A percentile compares a stretch with the other conserved stretches of the same genome.
Conservation (phyloP, 768 basidiomycete genomes). For the Agrocybe chaxingu region DNA sequence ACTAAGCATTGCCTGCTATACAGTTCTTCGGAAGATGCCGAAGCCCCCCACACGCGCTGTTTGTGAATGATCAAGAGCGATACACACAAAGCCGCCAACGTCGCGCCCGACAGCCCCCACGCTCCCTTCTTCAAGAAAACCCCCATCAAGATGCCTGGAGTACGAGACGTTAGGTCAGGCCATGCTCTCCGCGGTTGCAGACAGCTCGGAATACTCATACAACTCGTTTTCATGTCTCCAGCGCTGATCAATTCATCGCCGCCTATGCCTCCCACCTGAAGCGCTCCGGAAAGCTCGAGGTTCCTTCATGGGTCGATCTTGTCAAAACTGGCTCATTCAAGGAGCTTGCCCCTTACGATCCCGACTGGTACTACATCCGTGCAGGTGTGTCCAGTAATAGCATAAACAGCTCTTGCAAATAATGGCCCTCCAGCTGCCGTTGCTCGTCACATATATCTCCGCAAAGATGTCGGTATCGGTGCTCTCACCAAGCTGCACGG, state of each 20-base stretch:
- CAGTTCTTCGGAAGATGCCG: conserved; percentile 39
- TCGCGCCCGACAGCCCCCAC: conserved; percentile 43
- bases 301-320: conserved; percentile 96
- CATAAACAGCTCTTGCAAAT: not conserved
- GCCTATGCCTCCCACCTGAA: conserved; percentile 97
- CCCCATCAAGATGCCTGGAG: conserved; percentile 68
- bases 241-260: conserved; percentile 90
- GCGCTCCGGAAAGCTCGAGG: conserved; percentile 98
- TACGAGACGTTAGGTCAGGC: conserved; percentile 74
- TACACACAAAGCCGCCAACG: conserved; percentile 50
- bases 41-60: conserved; percentile 27
- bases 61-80: conserved; percentile 25
- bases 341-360: conserved; percentile 98
- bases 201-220: conserved; percentile 12
- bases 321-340: conserved; percentile 98
- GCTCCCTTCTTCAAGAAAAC: conserved; percentile 46
- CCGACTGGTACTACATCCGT: conserved; percentile 99
- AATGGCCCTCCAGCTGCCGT: conserved; percentile 67
- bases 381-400: conserved; percentile 64
- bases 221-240: conserved; percentile 29
- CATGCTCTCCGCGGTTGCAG: conserved; percentile 4
- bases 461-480: conserved; percentile 94
- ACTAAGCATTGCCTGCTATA: conserved; percentile 27
- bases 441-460: conserved; percentile 99
- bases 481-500: conserved; percentile 96